These are phyloP conservation scores for Phaeolepiota aurea DNA, from an alignment of 768 basidiomycete species.

Conservation along the genomic window DNA sequence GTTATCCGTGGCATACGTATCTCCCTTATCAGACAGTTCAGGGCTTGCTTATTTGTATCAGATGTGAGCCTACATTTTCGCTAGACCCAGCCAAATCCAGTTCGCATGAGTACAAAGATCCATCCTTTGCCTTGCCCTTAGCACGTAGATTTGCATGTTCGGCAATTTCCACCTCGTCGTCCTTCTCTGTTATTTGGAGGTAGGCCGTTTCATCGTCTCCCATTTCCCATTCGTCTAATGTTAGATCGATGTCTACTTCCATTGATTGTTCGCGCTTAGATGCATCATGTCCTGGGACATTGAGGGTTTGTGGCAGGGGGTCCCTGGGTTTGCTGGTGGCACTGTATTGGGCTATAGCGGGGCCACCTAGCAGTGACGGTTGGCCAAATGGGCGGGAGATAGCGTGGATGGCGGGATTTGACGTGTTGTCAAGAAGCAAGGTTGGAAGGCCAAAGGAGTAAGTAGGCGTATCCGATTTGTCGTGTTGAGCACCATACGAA, in stretches of 20 bases:
- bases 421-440: conserved; percentile 8
- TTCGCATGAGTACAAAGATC: no score
- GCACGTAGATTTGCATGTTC: no score
- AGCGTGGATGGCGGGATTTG: no score
- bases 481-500: no score
- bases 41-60: no score
- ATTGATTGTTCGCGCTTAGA: conserved; percentile 1
- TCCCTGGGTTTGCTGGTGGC: neutral
- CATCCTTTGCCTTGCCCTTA: no score
- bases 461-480: no score
- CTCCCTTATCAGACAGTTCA: no score
- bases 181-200: conserved; percentile 10
- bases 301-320: neutral
- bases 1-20: no score
- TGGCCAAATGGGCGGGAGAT: neutral
- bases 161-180: conserved; percentile 12
- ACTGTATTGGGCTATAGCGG: neutral
- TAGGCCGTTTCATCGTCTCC: conserved; percentile 55
- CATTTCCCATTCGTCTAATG: conserved; percentile 49
- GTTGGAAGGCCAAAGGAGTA: conserved; percentile 11
- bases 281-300: neutral
- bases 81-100: no score
- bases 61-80: no score
- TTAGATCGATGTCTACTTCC: conserved; percentile 19
- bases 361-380: neutral